Evolutionary conservation across 192 early-diverging fungal species (phyloP).

Genomic region (Coemansia sp.): DNA sequence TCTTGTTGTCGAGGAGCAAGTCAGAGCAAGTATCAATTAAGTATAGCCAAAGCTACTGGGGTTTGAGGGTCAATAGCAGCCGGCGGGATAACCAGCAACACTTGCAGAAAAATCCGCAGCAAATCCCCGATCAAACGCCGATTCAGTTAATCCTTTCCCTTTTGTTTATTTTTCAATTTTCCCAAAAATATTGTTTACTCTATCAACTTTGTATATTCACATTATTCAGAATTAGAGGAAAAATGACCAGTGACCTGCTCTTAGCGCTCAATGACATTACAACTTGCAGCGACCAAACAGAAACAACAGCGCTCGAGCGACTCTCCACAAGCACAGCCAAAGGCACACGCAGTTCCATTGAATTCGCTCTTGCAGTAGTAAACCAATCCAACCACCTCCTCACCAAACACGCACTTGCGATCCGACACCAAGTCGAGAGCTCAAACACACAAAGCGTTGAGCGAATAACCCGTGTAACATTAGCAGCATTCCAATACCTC

Average conservation of each 20-base stretch:
- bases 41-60: too few relatives aligned
- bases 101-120: too few relatives aligned
- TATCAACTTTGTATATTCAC: too few relatives aligned
- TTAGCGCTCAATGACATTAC: constrained; percentile 17
- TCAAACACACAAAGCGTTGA: constrained; percentile 11
- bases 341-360: constrained; percentile 20
- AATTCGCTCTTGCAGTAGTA: constrained; percentile 38
- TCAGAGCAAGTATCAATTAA: too few relatives aligned
- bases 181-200: too few relatives aligned
- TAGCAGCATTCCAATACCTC: constrained; percentile 31
- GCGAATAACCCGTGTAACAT: constrained; percentile 21
- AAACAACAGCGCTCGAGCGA: constrained; percentile 24
- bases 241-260: constrained; percentile 21
- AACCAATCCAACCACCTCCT: constrained; percentile 50
- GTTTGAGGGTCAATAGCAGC: too few relatives aligned
- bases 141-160: too few relatives aligned
- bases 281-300: constrained; percentile 29
- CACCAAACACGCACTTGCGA: constrained; percentile 17
- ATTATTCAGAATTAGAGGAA: too few relatives aligned
- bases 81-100: too few relatives aligned
- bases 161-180: too few relatives aligned
- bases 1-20: too few relatives aligned
- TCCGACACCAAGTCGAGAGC: constrained; percentile 15
- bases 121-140: too few relatives aligned
- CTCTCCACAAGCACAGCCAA: constrained; percentile 13